Conservation (phyloP, 208 protist species). For the Crithidia thermophila region DNA sequence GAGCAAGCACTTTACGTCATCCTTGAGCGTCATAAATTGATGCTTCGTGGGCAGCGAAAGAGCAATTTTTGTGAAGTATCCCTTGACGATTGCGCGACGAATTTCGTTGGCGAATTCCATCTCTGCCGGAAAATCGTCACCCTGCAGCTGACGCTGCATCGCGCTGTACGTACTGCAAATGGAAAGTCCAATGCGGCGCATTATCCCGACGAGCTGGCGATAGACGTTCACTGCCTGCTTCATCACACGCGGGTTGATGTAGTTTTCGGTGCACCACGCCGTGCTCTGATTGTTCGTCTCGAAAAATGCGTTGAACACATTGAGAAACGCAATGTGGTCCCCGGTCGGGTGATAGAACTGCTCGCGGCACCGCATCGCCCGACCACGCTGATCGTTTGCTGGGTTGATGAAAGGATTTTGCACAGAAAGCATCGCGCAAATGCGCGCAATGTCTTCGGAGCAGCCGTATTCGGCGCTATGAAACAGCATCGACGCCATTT, state of each 20-base stretch:
- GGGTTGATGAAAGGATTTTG: conserved; percentile 83
- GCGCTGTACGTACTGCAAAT: conserved; percentile 70
- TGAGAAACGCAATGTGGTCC: conserved; percentile 97
- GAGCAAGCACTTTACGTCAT: conserved; percentile 94
- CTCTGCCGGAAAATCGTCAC: conserved; percentile 24
- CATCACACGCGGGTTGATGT: conserved; percentile 96
- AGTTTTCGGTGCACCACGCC: conserved; percentile 98
- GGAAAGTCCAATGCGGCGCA: conserved; percentile 68
- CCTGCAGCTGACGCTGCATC: conserved; percentile 17
- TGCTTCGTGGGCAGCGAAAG: conserved; percentile 95
- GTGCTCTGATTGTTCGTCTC: conserved; percentile 58
- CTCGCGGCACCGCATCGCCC: conserved; percentile 75
- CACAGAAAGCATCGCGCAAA: conserved; percentile 97
- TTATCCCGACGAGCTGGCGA: conserved; percentile 94
- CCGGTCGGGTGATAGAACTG: conserved; percentile 97
- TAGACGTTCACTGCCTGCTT: conserved; percentile 95
- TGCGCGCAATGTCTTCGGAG: conserved; percentile 96
- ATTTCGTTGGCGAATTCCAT: conserved; percentile 88
- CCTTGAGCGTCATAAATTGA: conserved; percentile 96
- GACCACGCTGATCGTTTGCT: conserved; percentile 76
- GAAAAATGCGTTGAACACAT: conserved; percentile 90
- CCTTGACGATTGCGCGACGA: conserved; percentile 90
- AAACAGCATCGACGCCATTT: conserved; percentile 97
- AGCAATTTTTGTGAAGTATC: conserved; percentile 97
- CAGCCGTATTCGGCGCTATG: conserved; percentile 94